Conservation (phyloP, 805 yeast species). For the Myxozyma neglecta region DNA sequence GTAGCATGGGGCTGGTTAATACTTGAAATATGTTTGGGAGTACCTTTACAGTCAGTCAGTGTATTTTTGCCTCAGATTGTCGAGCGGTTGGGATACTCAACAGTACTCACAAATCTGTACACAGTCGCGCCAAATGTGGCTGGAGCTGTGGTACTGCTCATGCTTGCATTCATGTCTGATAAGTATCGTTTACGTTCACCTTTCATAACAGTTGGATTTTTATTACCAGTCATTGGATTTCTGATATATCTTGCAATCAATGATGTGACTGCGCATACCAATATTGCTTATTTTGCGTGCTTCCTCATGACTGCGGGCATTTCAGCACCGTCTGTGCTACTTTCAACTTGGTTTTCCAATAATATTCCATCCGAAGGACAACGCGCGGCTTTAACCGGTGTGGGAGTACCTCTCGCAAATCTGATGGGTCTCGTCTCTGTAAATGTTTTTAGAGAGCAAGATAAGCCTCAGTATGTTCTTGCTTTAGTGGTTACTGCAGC, state of each 20-base stretch:
- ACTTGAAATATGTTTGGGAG: slow-evolving; percentile 49
- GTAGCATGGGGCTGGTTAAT: slow-evolving; percentile 49
- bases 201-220: slow-evolving; percentile 45
- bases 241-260: slow-evolving; percentile 51
- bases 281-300: slow-evolving; percentile 48
- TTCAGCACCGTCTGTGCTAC: slow-evolving; percentile 50
- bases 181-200: slow-evolving; percentile 43
- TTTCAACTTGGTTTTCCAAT: slow-evolving; percentile 54
- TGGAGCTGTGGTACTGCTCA: slow-evolving; percentile 49
- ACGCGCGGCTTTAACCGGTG: slow-evolving; percentile 50
- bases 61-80: slow-evolving; percentile 53
- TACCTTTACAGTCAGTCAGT: slow-evolving; percentile 46
- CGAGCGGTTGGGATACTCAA: slow-evolving; percentile 58
- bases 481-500: slow-evolving; percentile 54
- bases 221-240: slow-evolving; percentile 48
- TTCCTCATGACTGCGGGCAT: slow-evolving; percentile 53
- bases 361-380: slow-evolving; percentile 50
- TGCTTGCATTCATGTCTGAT: slow-evolving; percentile 48
- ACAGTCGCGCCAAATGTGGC: slow-evolving; percentile 55
- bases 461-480: slow-evolving; percentile 54
- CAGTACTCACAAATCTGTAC: slow-evolving; percentile 67
- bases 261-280: slow-evolving; percentile 44
- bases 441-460: slow-evolving; percentile 51
- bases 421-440: slow-evolving; percentile 58
- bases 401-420: slow-evolving; percentile 57